These are phyloP conservation scores for Neurospora sublineolata DNA, from an alignment of 495 filamentous ascomycete species.

Conservation along the genomic window DNA sequence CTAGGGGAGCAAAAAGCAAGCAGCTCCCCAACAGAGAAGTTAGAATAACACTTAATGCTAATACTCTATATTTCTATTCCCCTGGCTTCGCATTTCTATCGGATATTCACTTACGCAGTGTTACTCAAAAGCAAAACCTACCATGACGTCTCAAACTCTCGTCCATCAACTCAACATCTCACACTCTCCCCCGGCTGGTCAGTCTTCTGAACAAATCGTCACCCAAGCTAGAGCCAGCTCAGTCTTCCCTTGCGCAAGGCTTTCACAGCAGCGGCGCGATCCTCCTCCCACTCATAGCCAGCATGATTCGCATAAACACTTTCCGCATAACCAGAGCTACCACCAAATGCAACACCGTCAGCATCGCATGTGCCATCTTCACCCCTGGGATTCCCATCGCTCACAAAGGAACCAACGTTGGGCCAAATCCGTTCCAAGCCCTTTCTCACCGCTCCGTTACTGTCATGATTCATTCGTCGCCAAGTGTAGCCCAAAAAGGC, in stretches of 20 bases:
- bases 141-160: background rate
- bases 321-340: background rate
- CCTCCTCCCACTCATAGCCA: background rate
- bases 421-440: background rate
- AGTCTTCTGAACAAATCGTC: background rate
- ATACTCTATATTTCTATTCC: slow-evolving; percentile 7
- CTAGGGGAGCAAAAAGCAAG: background rate
- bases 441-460: background rate
- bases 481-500: slow-evolving; percentile 92
- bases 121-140: background rate
- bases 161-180: background rate
- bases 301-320: background rate
- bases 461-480: slow-evolving; percentile 28
- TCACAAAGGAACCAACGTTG: background rate
- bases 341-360: background rate
- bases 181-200: background rate
- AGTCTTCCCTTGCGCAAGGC: slow-evolving; percentile 2
- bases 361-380: background rate
- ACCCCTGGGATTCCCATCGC: background rate
- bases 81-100: background rate
- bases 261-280: background rate
- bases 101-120: background rate
- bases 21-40: background rate
- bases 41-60: slow-evolving; percentile 5
- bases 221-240: slow-evolving; percentile 5